Percentiles rank a stretch among this genome's conserved stretches.
Evolutionary conservation across 495 filamentous ascomycete species (phyloP).

Genomic region (Penicillium cinerascens): DNA sequence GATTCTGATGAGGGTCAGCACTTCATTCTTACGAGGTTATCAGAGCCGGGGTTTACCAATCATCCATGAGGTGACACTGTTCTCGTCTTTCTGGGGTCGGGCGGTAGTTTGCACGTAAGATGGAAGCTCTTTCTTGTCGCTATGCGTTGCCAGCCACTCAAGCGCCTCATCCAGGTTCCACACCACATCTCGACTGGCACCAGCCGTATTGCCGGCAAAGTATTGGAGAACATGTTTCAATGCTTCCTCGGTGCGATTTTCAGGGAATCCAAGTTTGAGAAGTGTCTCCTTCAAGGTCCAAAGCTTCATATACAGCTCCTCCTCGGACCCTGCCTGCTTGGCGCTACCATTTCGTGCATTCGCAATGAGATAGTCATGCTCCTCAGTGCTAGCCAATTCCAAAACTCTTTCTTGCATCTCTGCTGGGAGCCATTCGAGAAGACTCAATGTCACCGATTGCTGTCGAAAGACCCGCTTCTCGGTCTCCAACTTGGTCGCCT

Average conservation of each 20-base stretch:
- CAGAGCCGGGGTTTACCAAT: conserved; percentile 34
- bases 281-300: conserved; percentile 79
- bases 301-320: conserved; percentile 69
- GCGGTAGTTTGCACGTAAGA: conserved; percentile 55
- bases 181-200: conserved; percentile 57
- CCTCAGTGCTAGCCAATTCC: conserved; percentile 49
- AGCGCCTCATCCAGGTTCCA: conserved; percentile 87
- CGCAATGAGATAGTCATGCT: conserved; percentile 33
- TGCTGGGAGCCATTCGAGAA: conserved; percentile 71
- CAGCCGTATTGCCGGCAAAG: conserved; percentile 49
- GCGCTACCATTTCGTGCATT: conserved; percentile 22
- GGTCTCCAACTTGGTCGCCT: conserved; percentile 68
- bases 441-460: conserved; percentile 65
- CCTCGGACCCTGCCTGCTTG: conserved; percentile 50
- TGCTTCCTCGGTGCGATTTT: conserved; percentile 58
- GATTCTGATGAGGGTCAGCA: conserved; percentile 34
- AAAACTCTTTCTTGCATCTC: conserved; percentile 76
- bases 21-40: conserved; percentile 12
- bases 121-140: conserved; percentile 62
- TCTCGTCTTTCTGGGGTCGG: conserved; percentile 32
- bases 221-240: conserved; percentile 60
- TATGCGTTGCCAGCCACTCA: conserved; percentile 79
- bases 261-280: conserved; percentile 61
- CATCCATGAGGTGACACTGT: conserved; percentile 43
- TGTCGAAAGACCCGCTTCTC: conserved; percentile 72